Evolutionary conservation across 2,329 filamentous ascomycete genomes (phyloP), one percentile per base, ranked within the genome.

Genomic region (Pseudogymnoascus verrucosus): DNA sequence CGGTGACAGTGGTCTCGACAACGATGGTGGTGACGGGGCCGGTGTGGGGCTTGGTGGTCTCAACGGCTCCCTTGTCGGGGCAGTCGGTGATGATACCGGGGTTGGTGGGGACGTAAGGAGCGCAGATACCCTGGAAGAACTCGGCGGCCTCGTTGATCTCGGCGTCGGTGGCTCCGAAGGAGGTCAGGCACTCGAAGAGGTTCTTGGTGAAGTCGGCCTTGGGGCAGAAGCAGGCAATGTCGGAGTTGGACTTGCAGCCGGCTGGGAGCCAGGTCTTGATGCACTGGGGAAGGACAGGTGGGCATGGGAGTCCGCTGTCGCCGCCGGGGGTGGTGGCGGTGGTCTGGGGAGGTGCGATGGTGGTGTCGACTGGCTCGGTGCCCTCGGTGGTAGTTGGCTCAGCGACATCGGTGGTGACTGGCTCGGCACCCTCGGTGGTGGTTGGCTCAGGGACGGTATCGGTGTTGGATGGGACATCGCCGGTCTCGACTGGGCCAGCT

Each of bases 61-160:
- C 70, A 85, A 26, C 70, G 84, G 21, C 2, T 64, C 54, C 10
- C 40, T 60, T 31, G 47, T 47, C 11, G 60, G 84, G 74, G 85
- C 79, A 40, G 81, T 80, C 86, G 60, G 89, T 96, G 72, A 91
- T 84, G 71, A 98, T 90, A 67, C 82, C 90, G n/a, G 93, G 91
- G 84, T 97, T 96, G 74, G 83, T 71, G 14, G 83, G 80, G 37
- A 91, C 83, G 76, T 88, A 88, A 62, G 83, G 78, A 64, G 89
- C 91, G 79, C 93, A 98, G 78, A 98, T 90, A 75, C 93, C 93
- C 76, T 93, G 88, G 81, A 97, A 89, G 85, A 90, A 96, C 71
- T 84, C 83, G 65, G 95, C 82, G 65, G 91, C 90, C 70, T 86
- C 78, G 63, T 85, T 80, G 69, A 93, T 82, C 73, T 90, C 83